These are phyloP conservation scores for Tuber umbilicatum DNA, from an alignment of 495 filamentous ascomycete species.

Conservation along the genomic window DNA sequence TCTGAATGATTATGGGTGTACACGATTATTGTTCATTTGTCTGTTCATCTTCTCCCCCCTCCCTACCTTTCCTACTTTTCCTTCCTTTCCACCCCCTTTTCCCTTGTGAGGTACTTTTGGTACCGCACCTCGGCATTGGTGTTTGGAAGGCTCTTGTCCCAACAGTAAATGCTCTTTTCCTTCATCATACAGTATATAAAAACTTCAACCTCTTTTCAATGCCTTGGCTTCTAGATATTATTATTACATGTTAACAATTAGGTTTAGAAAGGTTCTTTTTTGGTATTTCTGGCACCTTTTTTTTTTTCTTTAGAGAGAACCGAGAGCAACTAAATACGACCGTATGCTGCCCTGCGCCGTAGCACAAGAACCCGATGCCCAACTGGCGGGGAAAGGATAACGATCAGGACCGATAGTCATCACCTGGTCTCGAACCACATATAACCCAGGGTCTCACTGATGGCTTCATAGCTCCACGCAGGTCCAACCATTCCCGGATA, in stretches of 20 bases:
- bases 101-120: background rate
- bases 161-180: background rate
- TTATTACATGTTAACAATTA: background rate
- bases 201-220: background rate
- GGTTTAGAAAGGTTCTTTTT: background rate
- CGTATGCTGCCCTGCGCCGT: background rate
- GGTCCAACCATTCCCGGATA: background rate
- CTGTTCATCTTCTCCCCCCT: background rate
- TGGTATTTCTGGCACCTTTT: background rate
- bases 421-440: background rate
- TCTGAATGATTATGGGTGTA: background rate
- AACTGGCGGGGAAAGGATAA: background rate
- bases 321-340: background rate
- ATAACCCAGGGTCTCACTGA: background rate
- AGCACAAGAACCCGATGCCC: background rate
- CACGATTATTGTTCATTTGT: background rate
- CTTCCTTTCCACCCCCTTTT: background rate
- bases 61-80: too few species aligned
- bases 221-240: background rate
- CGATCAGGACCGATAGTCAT: background rate
- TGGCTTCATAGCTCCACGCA: background rate
- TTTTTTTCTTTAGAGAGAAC: background rate
- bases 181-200: background rate
- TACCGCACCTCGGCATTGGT: background rate
- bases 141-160: background rate